Conservation (phyloP, 768 basidiomycete genomes). For the Trametes villosa region DNA sequence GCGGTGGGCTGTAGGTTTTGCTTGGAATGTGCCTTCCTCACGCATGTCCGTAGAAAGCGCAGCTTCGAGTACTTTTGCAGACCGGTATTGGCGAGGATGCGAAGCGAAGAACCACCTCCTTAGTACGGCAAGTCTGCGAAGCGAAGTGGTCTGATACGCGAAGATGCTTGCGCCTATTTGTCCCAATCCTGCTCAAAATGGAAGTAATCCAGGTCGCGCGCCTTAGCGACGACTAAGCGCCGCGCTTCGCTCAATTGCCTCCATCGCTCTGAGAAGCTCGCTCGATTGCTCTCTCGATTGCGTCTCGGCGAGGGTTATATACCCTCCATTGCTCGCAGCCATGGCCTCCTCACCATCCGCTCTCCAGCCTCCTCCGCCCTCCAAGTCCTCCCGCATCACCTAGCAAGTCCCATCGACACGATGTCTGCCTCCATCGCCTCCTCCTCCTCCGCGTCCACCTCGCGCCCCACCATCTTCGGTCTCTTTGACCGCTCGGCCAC, state of each 20-base stretch:
- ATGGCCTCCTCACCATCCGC: slow-evolving; percentile 18
- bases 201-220: too few species aligned
- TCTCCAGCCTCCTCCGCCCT: background rate
- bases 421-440: slow-evolving; percentile 20
- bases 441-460: slow-evolving; percentile 1
- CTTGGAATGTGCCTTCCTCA: too few species aligned
- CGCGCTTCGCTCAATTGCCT: slow-evolving; percentile 5
- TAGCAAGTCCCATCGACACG: background rate
- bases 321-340: background rate
- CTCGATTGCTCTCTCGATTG: slow-evolving; percentile 2
- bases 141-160: too few species aligned
- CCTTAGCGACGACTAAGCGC: background rate
- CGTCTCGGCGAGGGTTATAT: slow-evolving; percentile 7
- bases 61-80: too few species aligned
- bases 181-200: too few species aligned
- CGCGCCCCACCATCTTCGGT: slow-evolving; percentile 23
- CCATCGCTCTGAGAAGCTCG: slow-evolving; percentile 1
- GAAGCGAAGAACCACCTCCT: too few species aligned
- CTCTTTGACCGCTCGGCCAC: slow-evolving; percentile 19
- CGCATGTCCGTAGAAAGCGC: too few species aligned
- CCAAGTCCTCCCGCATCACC: background rate
- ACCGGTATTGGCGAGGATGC: too few species aligned
- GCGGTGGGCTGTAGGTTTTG: slow-evolving; percentile 53
- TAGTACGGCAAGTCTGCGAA: too few species aligned
- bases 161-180: too few species aligned